A percentile compares a stretch with the other conserved stretches of the same genome.
Evolutionary conservation across 345 rosid genomes (phyloP).

Genomic region (Melaleuca quinquenervia): DNA sequence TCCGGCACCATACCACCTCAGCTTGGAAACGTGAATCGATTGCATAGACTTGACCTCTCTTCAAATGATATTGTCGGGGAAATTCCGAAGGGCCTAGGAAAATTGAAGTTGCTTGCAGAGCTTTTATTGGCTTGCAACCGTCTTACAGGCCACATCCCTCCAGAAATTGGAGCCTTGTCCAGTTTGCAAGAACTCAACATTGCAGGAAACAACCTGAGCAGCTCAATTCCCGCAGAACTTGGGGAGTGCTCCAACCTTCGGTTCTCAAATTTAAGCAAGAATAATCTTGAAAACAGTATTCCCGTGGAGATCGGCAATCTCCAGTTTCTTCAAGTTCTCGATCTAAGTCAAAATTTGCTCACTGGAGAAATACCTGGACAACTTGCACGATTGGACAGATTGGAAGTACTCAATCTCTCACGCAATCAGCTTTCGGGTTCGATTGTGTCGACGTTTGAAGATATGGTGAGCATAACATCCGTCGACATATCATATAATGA

Average conservation of each 20-base stretch:
- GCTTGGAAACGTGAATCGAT: no score
- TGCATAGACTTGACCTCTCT: no score
- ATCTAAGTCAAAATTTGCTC: background rate
- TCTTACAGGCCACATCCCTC: slow-evolving; percentile 6
- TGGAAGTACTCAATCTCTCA: background rate
- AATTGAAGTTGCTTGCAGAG: background rate
- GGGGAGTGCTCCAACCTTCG: background rate
- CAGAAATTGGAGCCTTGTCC: slow-evolving; percentile 3
- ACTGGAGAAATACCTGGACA: background rate
- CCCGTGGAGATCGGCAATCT: slow-evolving; percentile 1
- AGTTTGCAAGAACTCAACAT: background rate
- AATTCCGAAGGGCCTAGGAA: slow-evolving; percentile 7
- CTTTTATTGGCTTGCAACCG: slow-evolving; percentile 6
- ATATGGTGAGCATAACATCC: background rate
- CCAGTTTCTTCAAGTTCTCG: background rate
- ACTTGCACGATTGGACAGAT: background rate
- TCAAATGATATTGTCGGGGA: no score
- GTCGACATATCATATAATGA: slow-evolving; percentile 14
- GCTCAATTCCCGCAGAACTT: background rate
- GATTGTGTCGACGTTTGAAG: background rate
- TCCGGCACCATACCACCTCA: no score
- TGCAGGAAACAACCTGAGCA: slow-evolving; percentile 4
- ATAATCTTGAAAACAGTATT: slow-evolving; percentile 3
- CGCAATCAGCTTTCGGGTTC: slow-evolving; percentile 1
- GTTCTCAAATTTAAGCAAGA: slow-evolving; percentile 15